Conservation (phyloP, 305 asterid genomes). For the Ajuga reptans region DNA sequence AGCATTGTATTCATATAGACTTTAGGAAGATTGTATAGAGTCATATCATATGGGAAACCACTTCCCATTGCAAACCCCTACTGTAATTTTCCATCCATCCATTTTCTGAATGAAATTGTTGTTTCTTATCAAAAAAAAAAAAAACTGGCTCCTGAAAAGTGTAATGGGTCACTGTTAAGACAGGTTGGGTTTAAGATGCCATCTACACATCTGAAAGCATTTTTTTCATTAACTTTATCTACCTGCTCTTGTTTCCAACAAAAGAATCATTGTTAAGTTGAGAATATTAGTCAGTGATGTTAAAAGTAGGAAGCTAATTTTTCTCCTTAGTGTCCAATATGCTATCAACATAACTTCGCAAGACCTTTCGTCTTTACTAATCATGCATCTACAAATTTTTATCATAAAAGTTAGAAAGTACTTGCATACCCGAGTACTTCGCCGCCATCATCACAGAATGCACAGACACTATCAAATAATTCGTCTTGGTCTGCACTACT, state of each 20-base stretch:
- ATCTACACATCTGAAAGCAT: not conserved
- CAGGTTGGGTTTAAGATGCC: not conserved
- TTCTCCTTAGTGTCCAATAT: not conserved
- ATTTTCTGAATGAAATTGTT: too few relatives aligned
- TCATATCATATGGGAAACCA: too few relatives aligned
- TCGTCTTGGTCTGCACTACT: slow-evolving; percentile 30
- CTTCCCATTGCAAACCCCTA: too few relatives aligned
- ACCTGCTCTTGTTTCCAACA: not conserved
- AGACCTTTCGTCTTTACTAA: not conserved
- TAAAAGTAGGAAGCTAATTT: not conserved
- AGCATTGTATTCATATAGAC: too few relatives aligned
- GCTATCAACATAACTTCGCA: not conserved
- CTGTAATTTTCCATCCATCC: too few relatives aligned
- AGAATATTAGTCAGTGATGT: not conserved
- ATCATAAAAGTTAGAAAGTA: slow-evolving; percentile 6
- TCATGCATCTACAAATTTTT: slow-evolving; percentile 15
- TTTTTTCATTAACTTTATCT: not conserved
- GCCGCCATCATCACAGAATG: slow-evolving; percentile 71
- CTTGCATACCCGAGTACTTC: slow-evolving; percentile 50
- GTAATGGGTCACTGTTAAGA: not conserved
- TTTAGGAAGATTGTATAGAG: too few relatives aligned
- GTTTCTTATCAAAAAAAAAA: too few relatives aligned
- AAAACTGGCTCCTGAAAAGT: not conserved
- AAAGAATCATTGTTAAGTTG: not conserved
- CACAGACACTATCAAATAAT: slow-evolving; percentile 51